Conservation (phyloP, 1,284 basidiomycete genomes). For the Neonothopanus nambi region DNA sequence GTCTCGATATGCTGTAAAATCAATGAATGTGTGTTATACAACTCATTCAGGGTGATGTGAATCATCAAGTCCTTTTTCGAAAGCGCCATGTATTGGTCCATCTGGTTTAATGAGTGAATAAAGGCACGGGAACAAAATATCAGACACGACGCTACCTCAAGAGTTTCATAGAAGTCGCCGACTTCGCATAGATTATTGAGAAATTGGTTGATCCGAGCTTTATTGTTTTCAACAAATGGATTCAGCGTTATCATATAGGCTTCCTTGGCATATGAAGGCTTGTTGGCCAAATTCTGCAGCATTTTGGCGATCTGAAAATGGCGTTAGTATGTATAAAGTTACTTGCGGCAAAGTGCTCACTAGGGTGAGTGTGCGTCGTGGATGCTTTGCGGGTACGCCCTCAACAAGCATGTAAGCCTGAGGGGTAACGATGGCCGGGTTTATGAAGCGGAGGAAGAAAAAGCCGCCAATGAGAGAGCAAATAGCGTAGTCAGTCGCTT, state of each 20-base stretch:
- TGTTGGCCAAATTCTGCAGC: conserved; percentile 99
- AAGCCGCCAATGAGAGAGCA: conserved; percentile 99
- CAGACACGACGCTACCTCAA: conserved; percentile 65
- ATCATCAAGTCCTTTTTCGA: conserved; percentile 99
- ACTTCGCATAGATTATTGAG: conserved; percentile 97
- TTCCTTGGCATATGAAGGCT: conserved; percentile 97
- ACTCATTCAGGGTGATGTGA: conserved; percentile 98
- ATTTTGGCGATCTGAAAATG: conserved; percentile 91
- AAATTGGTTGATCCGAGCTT: conserved; percentile 95
- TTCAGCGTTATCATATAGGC: conserved; percentile 98
- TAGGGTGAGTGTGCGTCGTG: conserved; percentile 91
- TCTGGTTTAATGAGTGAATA: conserved; percentile 48
- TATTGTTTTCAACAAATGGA: conserved; percentile 98
- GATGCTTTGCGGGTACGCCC: conserved; percentile 95
- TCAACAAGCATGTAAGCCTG: conserved; percentile 99
- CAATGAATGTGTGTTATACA: conserved; percentile 97
- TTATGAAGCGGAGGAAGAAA: conserved; percentile 99
- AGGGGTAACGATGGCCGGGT: conserved; percentile 99
- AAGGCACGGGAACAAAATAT: neutral
- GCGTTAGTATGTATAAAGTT: conserved; percentile 7
- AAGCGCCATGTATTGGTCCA: conserved; percentile 99
- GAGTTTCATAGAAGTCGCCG: conserved; percentile 97
- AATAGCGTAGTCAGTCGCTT: conserved; percentile 96
- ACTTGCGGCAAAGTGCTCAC: conserved; percentile 40
- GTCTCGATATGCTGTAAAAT: conserved; percentile 95